Base-by-base conservation (phyloP, 208 protist genomes). In the Perkinsela sp. region DNA sequence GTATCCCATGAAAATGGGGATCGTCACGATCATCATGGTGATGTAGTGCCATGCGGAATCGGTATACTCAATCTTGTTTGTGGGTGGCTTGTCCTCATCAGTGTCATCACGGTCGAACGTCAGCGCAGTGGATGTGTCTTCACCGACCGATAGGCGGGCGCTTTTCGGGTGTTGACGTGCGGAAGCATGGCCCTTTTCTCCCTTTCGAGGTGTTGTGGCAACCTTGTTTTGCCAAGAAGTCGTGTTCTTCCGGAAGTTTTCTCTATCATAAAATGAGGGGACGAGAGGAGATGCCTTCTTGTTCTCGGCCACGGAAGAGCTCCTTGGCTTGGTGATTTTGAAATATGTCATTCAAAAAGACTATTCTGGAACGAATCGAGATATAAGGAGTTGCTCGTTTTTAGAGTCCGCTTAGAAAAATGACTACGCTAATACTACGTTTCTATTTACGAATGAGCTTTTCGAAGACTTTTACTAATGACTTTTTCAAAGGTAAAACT, bases 1-100 rank as follows among this genome's bases (percentile, higher is more conserved):
- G 69, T 71, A 71, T 1, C 69, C 69, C 69, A 71, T 71, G 31
- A 71, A 71, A 6, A 71, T 22, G 13, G 69, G 65, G 57, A 71
- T 71, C 48, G 69, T 71, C n/a, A 65, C 30, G 13, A 71, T 28
- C 28, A 71, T 71, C 40, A 57, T 57, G 13, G 40, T 57, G 40
- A 57, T 22, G 22, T n/a, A 57, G 40, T 57, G 40, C 40, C 40
- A 57, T 57, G 40, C 13, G 6, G 40, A 57, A 22, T 57, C 40
- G 40, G 40, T 57, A 57, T 57, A 57, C 22, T 57, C 40, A 57
- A 57, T 57, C 22, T 57, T 57, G 22, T 22, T 57, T n/a, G 13
- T 22, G 13, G 40, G 6, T 22, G 40, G 22, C 13, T 22, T 6
- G 13, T 22, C 13, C 6, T 6, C 6, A 22, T 22, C 22, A 57